phyloP scores from a whole-genome alignment of 768 basidiomycete species.

The Trametes gibbosa region DNA sequence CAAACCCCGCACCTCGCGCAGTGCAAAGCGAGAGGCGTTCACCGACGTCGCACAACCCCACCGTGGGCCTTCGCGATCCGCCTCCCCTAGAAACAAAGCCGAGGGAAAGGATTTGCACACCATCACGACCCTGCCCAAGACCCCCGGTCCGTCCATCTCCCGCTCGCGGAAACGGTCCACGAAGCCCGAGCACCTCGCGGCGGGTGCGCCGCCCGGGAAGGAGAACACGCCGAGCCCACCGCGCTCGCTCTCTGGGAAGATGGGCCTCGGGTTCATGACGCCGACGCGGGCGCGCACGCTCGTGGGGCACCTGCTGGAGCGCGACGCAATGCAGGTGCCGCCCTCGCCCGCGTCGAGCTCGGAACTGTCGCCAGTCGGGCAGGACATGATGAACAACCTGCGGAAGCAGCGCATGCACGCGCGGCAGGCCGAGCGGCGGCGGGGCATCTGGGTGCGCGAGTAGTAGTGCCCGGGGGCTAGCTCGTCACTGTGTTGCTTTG shows the following conservation, averaged over 20 bases:
- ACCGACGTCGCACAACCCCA: constrained; percentile 31
- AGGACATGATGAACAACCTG: constrained; percentile 64
- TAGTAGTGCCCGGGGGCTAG: not conserved
- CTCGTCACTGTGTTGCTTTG: no score
- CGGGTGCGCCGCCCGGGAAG: constrained; percentile 14
- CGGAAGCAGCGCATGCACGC: constrained; percentile 38
- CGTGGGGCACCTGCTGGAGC: constrained; percentile 1
- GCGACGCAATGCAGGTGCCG: constrained; percentile 18
- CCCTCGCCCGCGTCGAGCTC: constrained; percentile 71
- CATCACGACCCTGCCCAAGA: not conserved
- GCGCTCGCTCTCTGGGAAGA: not conserved
- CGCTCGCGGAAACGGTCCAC: constrained; percentile 3
- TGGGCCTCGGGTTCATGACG: constrained; percentile 28
- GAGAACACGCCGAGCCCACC: constrained; percentile 26
- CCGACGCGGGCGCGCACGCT: constrained; percentile 43
- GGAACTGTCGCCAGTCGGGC: constrained; percentile 68
- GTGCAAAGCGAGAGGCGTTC: constrained; percentile 26
- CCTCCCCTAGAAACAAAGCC: not conserved
- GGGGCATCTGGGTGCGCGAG: constrained; percentile 17
- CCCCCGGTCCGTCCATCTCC: not conserved
- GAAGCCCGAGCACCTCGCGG: constrained; percentile 11
- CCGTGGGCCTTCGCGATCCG: constrained; percentile 15
- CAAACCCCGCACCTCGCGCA: not conserved
- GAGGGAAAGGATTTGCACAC: not conserved
- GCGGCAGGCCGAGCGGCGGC: constrained; percentile 17